These are phyloP conservation scores for Cupressus sempervirens DNA, from an alignment of 75 land plant genomes.

Conservation along the genomic window DNA sequence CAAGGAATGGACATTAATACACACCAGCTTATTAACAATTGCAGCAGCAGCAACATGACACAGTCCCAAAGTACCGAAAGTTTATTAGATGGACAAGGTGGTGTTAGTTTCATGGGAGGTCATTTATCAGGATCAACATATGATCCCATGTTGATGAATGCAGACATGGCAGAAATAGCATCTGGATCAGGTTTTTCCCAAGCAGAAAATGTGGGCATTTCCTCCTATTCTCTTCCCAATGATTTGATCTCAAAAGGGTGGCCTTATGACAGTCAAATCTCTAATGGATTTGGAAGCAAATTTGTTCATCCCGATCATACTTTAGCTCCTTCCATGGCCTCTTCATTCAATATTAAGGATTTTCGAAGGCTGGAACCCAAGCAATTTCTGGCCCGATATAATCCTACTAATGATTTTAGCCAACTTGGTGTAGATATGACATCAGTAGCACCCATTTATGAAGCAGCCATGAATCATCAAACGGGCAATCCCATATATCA, in stretches of 20 bases:
- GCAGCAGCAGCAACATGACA: not conserved
- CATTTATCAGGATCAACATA: not conserved
- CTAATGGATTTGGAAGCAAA: not conserved
- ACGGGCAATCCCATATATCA: not conserved
- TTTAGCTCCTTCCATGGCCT: not conserved
- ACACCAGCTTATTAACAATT: conserved; percentile 6
- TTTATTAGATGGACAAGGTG: not conserved
- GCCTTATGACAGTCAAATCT: conserved; percentile 1
- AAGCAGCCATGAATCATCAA: not conserved
- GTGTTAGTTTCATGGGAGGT: not conserved
- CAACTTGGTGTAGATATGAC: not conserved
- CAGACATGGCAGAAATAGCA: not conserved
- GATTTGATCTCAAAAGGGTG: not conserved
- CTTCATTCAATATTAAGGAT: not conserved
- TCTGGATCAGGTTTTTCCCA: not conserved
- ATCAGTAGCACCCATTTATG: not conserved
- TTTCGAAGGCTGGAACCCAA: not conserved
- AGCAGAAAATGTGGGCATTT: not conserved
- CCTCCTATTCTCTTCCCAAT: not conserved
- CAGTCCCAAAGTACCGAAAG: not conserved
- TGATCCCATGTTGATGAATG: not conserved
- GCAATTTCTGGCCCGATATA: not conserved
- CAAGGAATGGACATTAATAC: conserved; percentile 21
- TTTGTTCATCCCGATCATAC: not conserved
- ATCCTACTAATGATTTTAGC: not conserved